These are phyloP conservation scores for Podospora conica DNA, from an alignment of 495 filamentous ascomycete genomes.

Conservation along the genomic window DNA sequence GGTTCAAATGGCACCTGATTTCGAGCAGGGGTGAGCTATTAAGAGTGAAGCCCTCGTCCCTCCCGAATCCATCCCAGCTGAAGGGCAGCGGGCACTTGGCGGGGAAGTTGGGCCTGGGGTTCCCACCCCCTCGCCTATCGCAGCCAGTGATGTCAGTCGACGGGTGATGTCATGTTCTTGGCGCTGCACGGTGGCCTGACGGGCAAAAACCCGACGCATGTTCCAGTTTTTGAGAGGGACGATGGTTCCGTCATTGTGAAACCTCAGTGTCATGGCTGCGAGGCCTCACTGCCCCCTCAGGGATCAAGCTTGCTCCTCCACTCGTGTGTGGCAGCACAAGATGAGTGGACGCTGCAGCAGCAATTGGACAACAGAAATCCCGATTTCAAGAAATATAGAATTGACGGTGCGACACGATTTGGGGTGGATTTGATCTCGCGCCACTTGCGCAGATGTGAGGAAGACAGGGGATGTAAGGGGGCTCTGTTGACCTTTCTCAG, in stretches of 20 bases:
- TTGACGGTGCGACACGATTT: background rate
- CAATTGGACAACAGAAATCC: background rate
- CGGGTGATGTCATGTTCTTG: background rate
- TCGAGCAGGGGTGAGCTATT: background rate
- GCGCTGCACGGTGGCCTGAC: background rate
- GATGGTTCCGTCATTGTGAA: background rate
- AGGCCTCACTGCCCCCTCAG: too few species aligned
- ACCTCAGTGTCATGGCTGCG: background rate
- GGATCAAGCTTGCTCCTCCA: background rate
- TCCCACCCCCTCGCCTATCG: background rate
- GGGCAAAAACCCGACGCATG: background rate
- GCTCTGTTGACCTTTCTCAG: background rate
- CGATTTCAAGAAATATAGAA: background rate
- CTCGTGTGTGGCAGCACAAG: background rate
- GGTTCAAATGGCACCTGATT: background rate
- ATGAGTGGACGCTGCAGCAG: background rate
- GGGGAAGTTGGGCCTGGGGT: background rate
- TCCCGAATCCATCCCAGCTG: background rate
- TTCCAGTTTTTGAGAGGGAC: background rate
- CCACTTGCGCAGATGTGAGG: background rate
- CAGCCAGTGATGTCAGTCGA: background rate
- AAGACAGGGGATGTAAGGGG: background rate
- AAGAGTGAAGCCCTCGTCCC: background rate
- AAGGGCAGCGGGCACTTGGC: too few species aligned
- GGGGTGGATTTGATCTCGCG: background rate